Evolutionary conservation across 805 yeast genomes (phyloP).

Genomic region (Starmerella cellae): DNA sequence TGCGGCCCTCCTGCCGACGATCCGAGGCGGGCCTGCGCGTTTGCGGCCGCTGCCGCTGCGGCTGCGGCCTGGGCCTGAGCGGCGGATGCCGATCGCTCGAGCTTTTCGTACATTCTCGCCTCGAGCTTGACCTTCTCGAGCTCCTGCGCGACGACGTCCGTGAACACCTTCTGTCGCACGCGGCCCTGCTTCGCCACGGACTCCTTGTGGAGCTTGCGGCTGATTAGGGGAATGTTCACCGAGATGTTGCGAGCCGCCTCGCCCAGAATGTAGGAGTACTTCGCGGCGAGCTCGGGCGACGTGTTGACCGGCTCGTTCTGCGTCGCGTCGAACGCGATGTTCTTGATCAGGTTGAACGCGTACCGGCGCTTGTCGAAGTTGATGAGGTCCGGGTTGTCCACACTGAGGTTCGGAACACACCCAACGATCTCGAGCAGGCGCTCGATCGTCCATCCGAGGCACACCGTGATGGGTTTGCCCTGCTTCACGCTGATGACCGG

Average conservation of each 20-base stretch:
- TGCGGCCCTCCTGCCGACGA: background rate
- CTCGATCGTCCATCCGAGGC: slow-evolving; percentile 84
- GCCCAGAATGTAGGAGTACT: slow-evolving; percentile 6
- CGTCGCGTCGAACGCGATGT: slow-evolving; percentile 27
- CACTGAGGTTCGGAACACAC: slow-evolving; percentile 65
- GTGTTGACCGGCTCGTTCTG: background rate
- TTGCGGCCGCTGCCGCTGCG: background rate
- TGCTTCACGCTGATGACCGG: slow-evolving; percentile 22
- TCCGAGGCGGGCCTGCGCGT: background rate
- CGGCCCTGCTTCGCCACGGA: slow-evolving; percentile 34
- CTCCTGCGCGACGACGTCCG: slow-evolving; percentile 36
- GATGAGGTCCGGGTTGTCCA: slow-evolving; percentile 48
- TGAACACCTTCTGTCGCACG: slow-evolving; percentile 34
- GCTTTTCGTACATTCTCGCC: slow-evolving; percentile 30
- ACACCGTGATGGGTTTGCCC: slow-evolving; percentile 49
- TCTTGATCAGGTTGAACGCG: slow-evolving; percentile 46
- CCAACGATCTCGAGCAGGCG: slow-evolving; percentile 64
- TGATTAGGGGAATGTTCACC: slow-evolving; percentile 15
- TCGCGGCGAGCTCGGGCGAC: slow-evolving; percentile 7
- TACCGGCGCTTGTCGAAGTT: slow-evolving; percentile 79
- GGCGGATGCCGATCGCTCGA: slow-evolving; percentile 2
- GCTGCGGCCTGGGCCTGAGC: background rate
- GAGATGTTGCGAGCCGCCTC: slow-evolving; percentile 3
- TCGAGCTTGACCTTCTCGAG: slow-evolving; percentile 43
- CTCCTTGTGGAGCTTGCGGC: slow-evolving; percentile 27